Evolutionary conservation across 768 basidiomycete genomes (phyloP), one percentile per base, ranked within the genome.

Genomic region (Hortiboletus flavorubellus): DNA sequence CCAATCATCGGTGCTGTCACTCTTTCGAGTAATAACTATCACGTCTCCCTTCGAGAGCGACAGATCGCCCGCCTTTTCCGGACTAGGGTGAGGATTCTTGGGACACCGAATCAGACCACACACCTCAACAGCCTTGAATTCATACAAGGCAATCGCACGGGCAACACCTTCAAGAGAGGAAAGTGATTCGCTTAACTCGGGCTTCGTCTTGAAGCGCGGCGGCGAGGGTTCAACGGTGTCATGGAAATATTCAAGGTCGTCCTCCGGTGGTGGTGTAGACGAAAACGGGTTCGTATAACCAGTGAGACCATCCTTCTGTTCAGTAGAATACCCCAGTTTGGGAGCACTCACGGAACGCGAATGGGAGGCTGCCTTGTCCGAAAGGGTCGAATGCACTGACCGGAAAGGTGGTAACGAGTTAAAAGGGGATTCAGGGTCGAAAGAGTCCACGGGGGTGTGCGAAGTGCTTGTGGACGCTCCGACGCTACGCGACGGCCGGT

Each of bases 21-120:
- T 91, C 74, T 81, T 89, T 68, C 85, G 74, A 11, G 80, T 83
- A 21, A 93, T 74, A 15, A 71, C 76, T 46, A 93, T 87, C 14
- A 92, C 78, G 58, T 91, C 86, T 1, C 90, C 90, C 65, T 85
- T 91, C 14, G 72, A 75, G 64, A 93, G 90, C 0, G 87, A 86
- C 44, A 93, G 63, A 66, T 93, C 90, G 2, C 88, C 90, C 10
- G 74, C 67, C 87, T 91, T n/a, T 49, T n/a, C 21, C 30, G 5
- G 29, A 61, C 29, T 53, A 21, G 51, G 61, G 31, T 47, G 39
- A 61, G 18, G 39, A 39, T 31, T 23, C 14, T 26, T 49, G 8
- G 21, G 29, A n/a, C 8, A 52, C 39, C 41, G 9, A 48, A 44
- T 33, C 33, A 44, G 29, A 54, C 23, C 15, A 64, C 74, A 39